phyloP scores from a whole-genome alignment of 2,329 filamentous ascomycete species.

The Botryosphaeria dothidea region DNA sequence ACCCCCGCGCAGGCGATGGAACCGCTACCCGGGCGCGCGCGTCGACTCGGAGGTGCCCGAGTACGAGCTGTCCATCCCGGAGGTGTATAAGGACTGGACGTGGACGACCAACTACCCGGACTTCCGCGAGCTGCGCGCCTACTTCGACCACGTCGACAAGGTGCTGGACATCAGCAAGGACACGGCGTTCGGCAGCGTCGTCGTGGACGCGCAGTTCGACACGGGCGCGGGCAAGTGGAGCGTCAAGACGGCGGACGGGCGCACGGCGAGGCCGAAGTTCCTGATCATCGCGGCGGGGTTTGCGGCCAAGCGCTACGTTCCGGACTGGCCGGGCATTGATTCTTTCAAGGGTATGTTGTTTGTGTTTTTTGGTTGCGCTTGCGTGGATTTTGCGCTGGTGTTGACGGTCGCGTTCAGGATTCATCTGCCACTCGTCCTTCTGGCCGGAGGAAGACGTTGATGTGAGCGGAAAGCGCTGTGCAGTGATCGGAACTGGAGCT shows the following conservation, averaged over 20 bases:
- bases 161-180: constrained; percentile 58
- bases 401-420: neutral
- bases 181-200: constrained; percentile 57
- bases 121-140: constrained; percentile 54
- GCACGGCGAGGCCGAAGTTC: constrained; percentile 51
- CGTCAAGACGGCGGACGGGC: constrained; percentile 54
- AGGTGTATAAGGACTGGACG: constrained; percentile 53
- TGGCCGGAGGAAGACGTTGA: constrained; percentile 58
- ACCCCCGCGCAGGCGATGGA: constrained; percentile 34
- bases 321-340: constrained; percentile 60
- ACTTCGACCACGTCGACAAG: constrained; percentile 63
- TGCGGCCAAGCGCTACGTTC: constrained; percentile 61
- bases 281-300: constrained; percentile 58
- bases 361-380: neutral
- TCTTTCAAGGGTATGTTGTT: constrained; percentile 57
- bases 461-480: constrained; percentile 60
- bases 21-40: constrained; percentile 47
- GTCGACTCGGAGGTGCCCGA: constrained; percentile 50
- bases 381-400: neutral
- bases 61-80: constrained; percentile 50
- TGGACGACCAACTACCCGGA: constrained; percentile 57
- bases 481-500: constrained; percentile 66
- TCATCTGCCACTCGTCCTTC: constrained; percentile 59
- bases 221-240: constrained; percentile 50
- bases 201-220: constrained; percentile 55